phyloP scores from a whole-genome alignment of 2,329 filamentous ascomycete species.

The Pestalotiopsis sp. region DNA sequence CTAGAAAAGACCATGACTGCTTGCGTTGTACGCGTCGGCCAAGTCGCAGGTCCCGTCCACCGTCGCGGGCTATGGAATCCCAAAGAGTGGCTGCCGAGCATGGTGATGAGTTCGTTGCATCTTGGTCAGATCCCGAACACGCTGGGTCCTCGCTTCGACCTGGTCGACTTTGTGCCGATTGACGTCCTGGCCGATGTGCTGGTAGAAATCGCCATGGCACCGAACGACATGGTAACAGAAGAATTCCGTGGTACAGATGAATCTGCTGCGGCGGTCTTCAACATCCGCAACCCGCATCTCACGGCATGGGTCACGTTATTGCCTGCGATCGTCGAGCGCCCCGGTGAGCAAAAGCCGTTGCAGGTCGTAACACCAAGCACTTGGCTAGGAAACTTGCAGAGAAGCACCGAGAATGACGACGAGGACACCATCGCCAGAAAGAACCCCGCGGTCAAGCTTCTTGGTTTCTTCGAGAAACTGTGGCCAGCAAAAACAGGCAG shows the following conservation, averaged over 20 bases:
- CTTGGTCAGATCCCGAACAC: conserved; percentile 36
- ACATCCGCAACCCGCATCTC: neutral
- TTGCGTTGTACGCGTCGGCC: conserved; percentile 31
- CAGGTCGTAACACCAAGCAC: neutral
- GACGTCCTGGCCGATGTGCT: neutral
- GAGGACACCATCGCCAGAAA: neutral
- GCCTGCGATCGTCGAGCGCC: conserved; percentile 12
- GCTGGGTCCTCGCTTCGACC: conserved; percentile 26
- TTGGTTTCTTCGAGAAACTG: neutral
- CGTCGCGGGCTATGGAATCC: conserved; percentile 36
- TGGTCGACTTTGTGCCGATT: neutral
- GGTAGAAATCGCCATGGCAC: neutral
- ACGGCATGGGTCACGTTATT: conserved; percentile 16
- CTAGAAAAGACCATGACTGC: conserved; percentile 12
- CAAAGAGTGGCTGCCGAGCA: conserved; percentile 40
- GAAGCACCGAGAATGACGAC: neutral
- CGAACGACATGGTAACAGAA: neutral
- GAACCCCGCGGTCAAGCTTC: neutral
- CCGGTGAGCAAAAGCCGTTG: neutral
- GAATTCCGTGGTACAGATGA: neutral
- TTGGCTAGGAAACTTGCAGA: neutral
- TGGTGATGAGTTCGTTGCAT: conserved; percentile 38
- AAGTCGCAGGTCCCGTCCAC: conserved; percentile 24
- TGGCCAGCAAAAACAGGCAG: neutral
- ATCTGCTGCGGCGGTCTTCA: neutral